Conservation (phyloP, 1,284 basidiomycete genomes). For the Apiotrichum sp. region DNA sequence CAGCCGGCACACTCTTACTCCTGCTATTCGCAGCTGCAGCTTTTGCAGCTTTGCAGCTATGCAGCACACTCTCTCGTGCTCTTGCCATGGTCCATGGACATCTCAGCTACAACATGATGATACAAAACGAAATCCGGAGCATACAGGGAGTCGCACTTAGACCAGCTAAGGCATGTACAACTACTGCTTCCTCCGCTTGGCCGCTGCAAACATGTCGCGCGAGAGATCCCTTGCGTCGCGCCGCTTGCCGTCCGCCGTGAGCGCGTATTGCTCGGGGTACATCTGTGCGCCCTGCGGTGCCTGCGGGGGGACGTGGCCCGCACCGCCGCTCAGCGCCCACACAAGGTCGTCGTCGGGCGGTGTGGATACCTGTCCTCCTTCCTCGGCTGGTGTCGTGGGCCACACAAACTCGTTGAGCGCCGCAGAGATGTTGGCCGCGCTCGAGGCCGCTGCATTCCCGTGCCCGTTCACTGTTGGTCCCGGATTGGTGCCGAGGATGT, state of each 20-base stretch:
- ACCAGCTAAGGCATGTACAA: too few species aligned
- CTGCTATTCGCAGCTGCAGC: too few species aligned
- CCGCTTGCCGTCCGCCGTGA: constrained; percentile 1
- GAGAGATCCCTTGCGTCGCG: background rate
- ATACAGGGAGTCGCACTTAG: too few species aligned
- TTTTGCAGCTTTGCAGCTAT: too few species aligned
- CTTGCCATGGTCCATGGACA: background rate
- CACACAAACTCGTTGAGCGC: constrained; percentile 14
- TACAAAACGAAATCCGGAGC: background rate
- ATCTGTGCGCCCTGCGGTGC: too few species aligned
- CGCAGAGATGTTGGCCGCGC: background rate
- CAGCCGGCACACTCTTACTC: too few species aligned
- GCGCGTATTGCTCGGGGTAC: background rate
- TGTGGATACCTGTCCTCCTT: constrained; percentile 5
- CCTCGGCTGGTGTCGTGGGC: constrained; percentile 9
- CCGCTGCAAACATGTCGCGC: background rate
- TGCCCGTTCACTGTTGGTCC: background rate
- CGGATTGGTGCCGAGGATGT: constrained; percentile 10
- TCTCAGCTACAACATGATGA: background rate
- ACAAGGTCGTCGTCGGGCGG: constrained; percentile 18
- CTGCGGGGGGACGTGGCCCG: background rate
- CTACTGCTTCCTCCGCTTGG: background rate
- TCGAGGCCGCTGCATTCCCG: background rate
- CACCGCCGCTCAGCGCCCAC: constrained; percentile 13
- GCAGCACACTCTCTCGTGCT: background rate